phyloP scores from a whole-genome alignment of 78 protist genomes.

The Polysphondylium violaceum region DNA sequence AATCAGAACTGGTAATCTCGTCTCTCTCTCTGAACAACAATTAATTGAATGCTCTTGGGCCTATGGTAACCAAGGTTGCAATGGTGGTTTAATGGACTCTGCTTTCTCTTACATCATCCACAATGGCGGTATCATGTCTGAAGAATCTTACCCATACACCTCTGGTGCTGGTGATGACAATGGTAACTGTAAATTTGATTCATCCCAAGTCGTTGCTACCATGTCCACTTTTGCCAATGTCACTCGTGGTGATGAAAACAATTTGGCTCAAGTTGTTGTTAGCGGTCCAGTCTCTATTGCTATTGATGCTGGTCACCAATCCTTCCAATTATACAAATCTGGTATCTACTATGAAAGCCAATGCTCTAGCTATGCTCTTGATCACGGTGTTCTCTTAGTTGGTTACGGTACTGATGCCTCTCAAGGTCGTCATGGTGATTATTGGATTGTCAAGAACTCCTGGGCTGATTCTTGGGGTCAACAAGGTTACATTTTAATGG shows the following conservation, averaged over 20 bases:
- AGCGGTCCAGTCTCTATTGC: constrained; percentile 90
- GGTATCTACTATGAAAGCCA: constrained; percentile 80
- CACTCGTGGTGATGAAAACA: constrained; percentile 47
- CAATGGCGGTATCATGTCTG: constrained; percentile 79
- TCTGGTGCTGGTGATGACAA: no score
- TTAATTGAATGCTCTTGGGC: constrained; percentile 79
- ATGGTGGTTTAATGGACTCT: constrained; percentile 80
- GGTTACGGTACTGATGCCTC: constrained; percentile 77
- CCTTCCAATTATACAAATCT: constrained; percentile 86
- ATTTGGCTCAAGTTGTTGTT: constrained; percentile 64
- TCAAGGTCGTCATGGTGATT: not conserved
- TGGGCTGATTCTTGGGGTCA: constrained; percentile 32
- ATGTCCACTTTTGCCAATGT: constrained; percentile 62
- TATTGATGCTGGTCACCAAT: constrained; percentile 86
- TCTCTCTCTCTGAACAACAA: constrained; percentile 85
- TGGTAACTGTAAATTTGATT: constrained; percentile 32
- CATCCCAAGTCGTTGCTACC: constrained; percentile 31
- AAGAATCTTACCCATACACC: constrained; percentile 90
- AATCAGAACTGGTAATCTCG: constrained; percentile 51
- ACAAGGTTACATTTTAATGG: constrained; percentile 80
- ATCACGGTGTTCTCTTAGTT: constrained; percentile 91
- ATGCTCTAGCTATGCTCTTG: constrained; percentile 68
- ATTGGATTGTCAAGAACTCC: constrained; percentile 47
- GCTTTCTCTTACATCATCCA: constrained; percentile 76
- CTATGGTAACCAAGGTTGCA: constrained; percentile 78